phyloP scores from a whole-genome alignment of 345 rosid species.

The Heritiera littoralis region DNA sequence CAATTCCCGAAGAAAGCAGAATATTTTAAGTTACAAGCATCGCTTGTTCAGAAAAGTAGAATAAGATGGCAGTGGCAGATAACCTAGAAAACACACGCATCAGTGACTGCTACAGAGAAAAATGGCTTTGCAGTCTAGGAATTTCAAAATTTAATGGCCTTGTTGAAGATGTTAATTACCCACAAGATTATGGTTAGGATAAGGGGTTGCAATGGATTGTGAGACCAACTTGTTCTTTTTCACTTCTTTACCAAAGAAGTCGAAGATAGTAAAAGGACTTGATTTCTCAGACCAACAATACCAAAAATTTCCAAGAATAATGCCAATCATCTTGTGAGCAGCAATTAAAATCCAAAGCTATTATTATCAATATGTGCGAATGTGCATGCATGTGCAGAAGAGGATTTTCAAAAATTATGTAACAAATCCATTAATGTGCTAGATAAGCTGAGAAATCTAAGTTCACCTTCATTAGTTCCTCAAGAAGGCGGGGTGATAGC shows the following conservation, averaged over 20 bases:
- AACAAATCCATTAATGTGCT: slow-evolving; percentile 8
- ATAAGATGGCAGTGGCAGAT: not conserved
- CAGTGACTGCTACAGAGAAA: not conserved
- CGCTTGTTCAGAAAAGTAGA: not conserved
- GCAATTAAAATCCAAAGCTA: not conserved
- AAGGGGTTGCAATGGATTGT: not conserved
- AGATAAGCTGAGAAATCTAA: slow-evolving; percentile 11
- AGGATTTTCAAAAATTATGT: not conserved
- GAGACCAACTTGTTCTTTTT: not conserved
- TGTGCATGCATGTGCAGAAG: not conserved
- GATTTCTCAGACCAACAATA: not conserved
- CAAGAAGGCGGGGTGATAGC: slow-evolving; percentile 98
- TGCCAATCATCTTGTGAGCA: not conserved
- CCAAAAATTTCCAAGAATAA: slow-evolving; percentile 1
- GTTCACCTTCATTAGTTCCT: slow-evolving; percentile 89
- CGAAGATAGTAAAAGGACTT: not conserved
- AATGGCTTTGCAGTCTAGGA: not conserved
- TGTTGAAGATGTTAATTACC: no score
- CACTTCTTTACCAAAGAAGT: not conserved
- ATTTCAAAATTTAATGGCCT: not conserved
- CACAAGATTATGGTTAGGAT: not conserved
- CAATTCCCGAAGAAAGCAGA: not conserved
- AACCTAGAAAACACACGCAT: not conserved
- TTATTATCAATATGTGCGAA: not conserved
- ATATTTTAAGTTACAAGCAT: not conserved